Conservation (phyloP, 2,329 filamentous ascomycete genomes). For the Colletotrichum eleusines region DNA sequence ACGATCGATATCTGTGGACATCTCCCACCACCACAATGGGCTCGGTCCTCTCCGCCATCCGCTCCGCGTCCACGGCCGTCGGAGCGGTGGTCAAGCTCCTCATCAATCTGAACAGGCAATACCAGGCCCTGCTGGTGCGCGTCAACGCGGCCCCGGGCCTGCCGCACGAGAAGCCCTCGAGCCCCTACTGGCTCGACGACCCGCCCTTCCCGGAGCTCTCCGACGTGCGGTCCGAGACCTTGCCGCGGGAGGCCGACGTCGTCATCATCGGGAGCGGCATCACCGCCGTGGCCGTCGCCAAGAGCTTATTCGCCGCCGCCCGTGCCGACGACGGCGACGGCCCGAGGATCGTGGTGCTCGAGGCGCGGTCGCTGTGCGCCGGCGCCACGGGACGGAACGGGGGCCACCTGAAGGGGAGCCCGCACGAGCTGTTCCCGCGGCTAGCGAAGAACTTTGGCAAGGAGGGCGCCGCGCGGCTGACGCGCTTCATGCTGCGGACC, state of each 20-base stretch:
- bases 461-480: slow-evolving; percentile 55
- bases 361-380: slow-evolving; percentile 62
- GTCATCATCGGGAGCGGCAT: slow-evolving; percentile 69
- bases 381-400: slow-evolving; percentile 68
- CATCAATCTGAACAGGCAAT: slow-evolving; percentile 46
- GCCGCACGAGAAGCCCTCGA: slow-evolving; percentile 56
- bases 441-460: slow-evolving; percentile 49
- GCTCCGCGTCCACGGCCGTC: slow-evolving; percentile 44
- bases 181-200: slow-evolving; percentile 60
- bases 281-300: slow-evolving; percentile 58
- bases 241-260: slow-evolving; percentile 59
- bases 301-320: slow-evolving; percentile 42
- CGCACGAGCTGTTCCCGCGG: slow-evolving; percentile 56
- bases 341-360: slow-evolving; percentile 59
- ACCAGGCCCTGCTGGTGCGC: slow-evolving; percentile 48
- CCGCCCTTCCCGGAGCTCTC: slow-evolving; percentile 58
- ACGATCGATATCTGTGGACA: not conserved
- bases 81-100: slow-evolving; percentile 46
- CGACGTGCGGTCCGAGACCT: slow-evolving; percentile 48
- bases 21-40: slow-evolving; percentile 48
- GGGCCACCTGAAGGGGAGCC: slow-evolving; percentile 61
- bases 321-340: slow-evolving; percentile 13
- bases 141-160: slow-evolving; percentile 52
- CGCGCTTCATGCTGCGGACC: slow-evolving; percentile 59
- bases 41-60: slow-evolving; percentile 48